Conservation (phyloP, 805 yeast genomes). For the Candida yuanshanica region DNA sequence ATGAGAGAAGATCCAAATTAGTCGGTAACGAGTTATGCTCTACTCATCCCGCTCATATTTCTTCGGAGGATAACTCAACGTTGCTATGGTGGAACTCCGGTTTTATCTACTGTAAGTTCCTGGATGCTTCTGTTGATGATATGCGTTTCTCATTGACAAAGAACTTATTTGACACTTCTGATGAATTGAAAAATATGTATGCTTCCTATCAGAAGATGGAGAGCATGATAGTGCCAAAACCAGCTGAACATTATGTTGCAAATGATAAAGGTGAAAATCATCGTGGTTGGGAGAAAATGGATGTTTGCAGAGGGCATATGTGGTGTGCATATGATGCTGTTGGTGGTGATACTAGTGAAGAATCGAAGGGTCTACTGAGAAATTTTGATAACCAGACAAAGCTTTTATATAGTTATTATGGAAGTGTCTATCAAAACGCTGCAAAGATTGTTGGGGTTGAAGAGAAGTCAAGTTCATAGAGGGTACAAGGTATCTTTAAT, state of each 20-base stretch:
- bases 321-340: constrained; percentile 57
- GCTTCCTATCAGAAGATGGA: constrained; percentile 33
- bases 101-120: constrained; percentile 36
- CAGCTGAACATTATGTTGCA: constrained; percentile 28
- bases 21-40: constrained; percentile 44
- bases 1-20: constrained; percentile 12
- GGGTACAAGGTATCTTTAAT: too few species aligned
- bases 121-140: constrained; percentile 2
- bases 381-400: constrained; percentile 13
- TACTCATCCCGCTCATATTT: constrained; percentile 57
- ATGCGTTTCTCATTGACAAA: constrained; percentile 18
- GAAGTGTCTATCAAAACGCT: constrained; percentile 19
- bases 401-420: constrained; percentile 28
- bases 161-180: constrained; percentile 7
- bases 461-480: neutral
- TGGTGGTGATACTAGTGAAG: constrained; percentile 30
- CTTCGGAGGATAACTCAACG: constrained; percentile 38
- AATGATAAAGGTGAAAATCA: constrained; percentile 37
- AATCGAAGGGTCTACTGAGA: constrained; percentile 17
- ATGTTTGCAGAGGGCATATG: constrained; percentile 41
- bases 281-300: constrained; percentile 40
- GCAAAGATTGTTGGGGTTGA: constrained; percentile 5
- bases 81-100: constrained; percentile 57
- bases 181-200: constrained; percentile 30
- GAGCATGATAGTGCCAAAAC: constrained; percentile 46